A percentile compares a stretch with the other conserved stretches of the same genome.
phyloP scores from a whole-genome alignment of 257 asterid species.

The Cruciata laevipes region DNA sequence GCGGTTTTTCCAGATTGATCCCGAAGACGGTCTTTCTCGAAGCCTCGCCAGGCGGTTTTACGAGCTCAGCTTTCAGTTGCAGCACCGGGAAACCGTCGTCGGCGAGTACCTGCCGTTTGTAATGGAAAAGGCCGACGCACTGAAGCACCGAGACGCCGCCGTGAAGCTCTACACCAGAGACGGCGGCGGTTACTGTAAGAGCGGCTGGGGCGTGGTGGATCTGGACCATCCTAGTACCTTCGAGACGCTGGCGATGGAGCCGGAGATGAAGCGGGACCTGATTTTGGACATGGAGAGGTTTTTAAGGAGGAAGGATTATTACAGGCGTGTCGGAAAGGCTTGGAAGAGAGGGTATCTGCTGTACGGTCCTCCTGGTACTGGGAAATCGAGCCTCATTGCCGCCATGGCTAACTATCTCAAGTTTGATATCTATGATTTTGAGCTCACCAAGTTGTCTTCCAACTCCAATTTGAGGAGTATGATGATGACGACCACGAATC shows the following conservation, averaged over 20 bases:
- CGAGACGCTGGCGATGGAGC: slow-evolving; percentile 71
- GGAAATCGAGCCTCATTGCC: slow-evolving; percentile 72
- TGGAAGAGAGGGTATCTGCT: slow-evolving; percentile 83
- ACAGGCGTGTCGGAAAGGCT: slow-evolving; percentile 73
- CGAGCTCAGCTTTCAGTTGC: too few species aligned
- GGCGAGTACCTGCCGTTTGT: slow-evolving; percentile 22
- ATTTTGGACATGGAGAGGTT: slow-evolving; percentile 69
- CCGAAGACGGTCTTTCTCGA: too few species aligned
- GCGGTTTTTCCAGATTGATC: slow-evolving; percentile 28
- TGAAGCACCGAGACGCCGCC: slow-evolving; percentile 33
- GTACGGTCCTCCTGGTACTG: slow-evolving; percentile 92
- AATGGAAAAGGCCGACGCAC: slow-evolving; percentile 42
- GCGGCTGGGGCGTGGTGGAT: slow-evolving; percentile 43
- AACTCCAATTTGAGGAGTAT: slow-evolving; percentile 58
- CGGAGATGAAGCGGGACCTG: slow-evolving; percentile 36
- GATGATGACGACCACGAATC: slow-evolving; percentile 47
- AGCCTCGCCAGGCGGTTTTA: too few species aligned
- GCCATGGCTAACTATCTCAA: slow-evolving; percentile 77
- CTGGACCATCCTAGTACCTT: slow-evolving; percentile 75
- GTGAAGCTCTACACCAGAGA: slow-evolving; percentile 68
- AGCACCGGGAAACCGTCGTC: too few species aligned
- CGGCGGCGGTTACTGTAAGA: slow-evolving; percentile 30
- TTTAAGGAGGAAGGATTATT: slow-evolving; percentile 62
- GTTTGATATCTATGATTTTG: slow-evolving; percentile 73
- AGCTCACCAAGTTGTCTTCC: slow-evolving; percentile 41